phyloP scores from a whole-genome alignment of 495 filamentous ascomycete species.

The Rusavskia elegans region DNA sequence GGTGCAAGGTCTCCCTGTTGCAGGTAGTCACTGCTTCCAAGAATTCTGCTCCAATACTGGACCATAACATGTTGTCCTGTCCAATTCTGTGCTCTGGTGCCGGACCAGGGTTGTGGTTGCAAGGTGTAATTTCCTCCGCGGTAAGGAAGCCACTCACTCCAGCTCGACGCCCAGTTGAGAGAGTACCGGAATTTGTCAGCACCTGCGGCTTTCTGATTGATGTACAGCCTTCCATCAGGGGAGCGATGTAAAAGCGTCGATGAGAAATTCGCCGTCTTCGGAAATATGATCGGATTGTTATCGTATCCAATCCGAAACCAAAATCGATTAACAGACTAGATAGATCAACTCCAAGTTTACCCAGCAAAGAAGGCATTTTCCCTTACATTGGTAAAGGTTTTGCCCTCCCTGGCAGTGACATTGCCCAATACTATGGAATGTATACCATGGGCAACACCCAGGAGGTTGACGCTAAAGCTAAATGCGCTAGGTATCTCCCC shows the following conservation, averaged over 20 bases:
- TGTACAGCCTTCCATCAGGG: slow-evolving; percentile 18
- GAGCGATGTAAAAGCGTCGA: slow-evolving; percentile 26
- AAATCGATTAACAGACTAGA: slow-evolving; percentile 22
- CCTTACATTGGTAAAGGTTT: slow-evolving; percentile 20
- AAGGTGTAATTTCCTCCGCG: slow-evolving; percentile 22
- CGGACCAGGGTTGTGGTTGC: slow-evolving; percentile 27
- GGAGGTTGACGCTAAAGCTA: slow-evolving; percentile 21
- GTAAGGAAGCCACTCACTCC: slow-evolving; percentile 40
- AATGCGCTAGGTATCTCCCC: slow-evolving; percentile 17
- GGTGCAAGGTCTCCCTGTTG: slow-evolving; percentile 39
- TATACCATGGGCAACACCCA: slow-evolving; percentile 32
- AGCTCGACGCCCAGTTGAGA: slow-evolving; percentile 34
- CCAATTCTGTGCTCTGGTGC: slow-evolving; percentile 40
- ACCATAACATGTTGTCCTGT: slow-evolving; percentile 41
- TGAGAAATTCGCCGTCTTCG: slow-evolving; percentile 40
- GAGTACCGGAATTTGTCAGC: slow-evolving; percentile 44
- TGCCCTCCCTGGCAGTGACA: slow-evolving; percentile 19
- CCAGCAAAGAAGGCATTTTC: background rate
- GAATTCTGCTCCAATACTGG: slow-evolving; percentile 45
- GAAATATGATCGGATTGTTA: slow-evolving; percentile 32
- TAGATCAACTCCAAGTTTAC: background rate
- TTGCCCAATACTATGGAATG: slow-evolving; percentile 31
- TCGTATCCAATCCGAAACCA: slow-evolving; percentile 26
- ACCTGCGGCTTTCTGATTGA: slow-evolving; percentile 40
- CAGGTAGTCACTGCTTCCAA: slow-evolving; percentile 40